Evolutionary conservation across 2,329 filamentous ascomycete genomes (phyloP).

Genomic region (Cladophialophora psammophila): DNA sequence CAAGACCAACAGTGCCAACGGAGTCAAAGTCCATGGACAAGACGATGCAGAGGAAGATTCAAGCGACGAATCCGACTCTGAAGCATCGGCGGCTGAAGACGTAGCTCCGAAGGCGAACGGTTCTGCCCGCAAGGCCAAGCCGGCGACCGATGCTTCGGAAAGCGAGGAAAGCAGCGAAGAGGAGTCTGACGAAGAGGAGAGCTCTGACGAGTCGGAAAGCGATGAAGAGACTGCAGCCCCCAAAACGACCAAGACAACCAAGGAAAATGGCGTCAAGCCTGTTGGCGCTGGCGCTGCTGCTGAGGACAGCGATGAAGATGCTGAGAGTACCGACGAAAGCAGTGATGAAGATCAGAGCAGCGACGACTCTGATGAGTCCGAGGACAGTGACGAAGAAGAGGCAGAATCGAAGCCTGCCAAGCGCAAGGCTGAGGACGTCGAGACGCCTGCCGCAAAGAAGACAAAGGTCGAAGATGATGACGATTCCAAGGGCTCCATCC

Average conservation of each 20-base stretch:
- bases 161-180: slow-evolving; percentile 38
- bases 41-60: slow-evolving; percentile 48
- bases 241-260: slow-evolving; percentile 17
- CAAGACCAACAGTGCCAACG: slow-evolving; percentile 38
- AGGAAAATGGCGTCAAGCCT: slow-evolving; percentile 21
- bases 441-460: slow-evolving; percentile 61
- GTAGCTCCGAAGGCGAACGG: slow-evolving; percentile 36
- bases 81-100: slow-evolving; percentile 42
- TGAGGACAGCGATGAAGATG: slow-evolving; percentile 21
- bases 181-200: slow-evolving; percentile 43
- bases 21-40: slow-evolving; percentile 40
- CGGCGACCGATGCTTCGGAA: slow-evolving; percentile 25
- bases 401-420: slow-evolving; percentile 45
- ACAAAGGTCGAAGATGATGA: slow-evolving; percentile 54
- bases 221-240: slow-evolving; percentile 35
- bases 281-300: slow-evolving; percentile 1
- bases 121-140: slow-evolving; percentile 32
- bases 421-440: slow-evolving; percentile 58
- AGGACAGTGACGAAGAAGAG: slow-evolving; percentile 43
- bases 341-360: slow-evolving; percentile 37
- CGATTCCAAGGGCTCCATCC: slow-evolving; percentile 64
- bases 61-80: slow-evolving; percentile 44
- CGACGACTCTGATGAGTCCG: slow-evolving; percentile 40
- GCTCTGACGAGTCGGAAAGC: slow-evolving; percentile 44
- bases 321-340: slow-evolving; percentile 23